Percentiles rank a stretch among this genome's conserved stretches.
These are phyloP conservation scores for Tetracladium maxilliforme DNA, from an alignment of 2,329 filamentous ascomycete genomes.

Conservation along the genomic window DNA sequence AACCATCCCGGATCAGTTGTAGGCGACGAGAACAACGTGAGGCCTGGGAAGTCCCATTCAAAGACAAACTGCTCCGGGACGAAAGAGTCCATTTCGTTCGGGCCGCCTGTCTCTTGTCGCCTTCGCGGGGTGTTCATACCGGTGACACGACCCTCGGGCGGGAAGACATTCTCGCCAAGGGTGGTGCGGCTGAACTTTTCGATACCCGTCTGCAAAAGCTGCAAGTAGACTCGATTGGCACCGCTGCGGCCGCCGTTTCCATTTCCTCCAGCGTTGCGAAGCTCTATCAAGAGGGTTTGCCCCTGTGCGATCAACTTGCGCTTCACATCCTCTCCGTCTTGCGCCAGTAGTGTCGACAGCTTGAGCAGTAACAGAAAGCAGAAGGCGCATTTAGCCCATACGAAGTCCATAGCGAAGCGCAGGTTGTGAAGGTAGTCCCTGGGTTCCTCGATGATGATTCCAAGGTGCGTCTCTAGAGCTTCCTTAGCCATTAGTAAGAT, in stretches of 20 bases:
- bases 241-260: slow-evolving; percentile 19
- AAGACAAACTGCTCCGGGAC: slow-evolving; percentile 38
- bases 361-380: slow-evolving; percentile 39
- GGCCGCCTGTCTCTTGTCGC: slow-evolving; percentile 18
- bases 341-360: slow-evolving; percentile 27
- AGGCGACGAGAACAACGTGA: no score
- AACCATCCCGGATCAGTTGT: no score
- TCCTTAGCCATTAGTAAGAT: slow-evolving; percentile 33
- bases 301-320: slow-evolving; percentile 26
- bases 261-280: slow-evolving; percentile 16
- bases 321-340: slow-evolving; percentile 12
- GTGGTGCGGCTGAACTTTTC: slow-evolving; percentile 32
- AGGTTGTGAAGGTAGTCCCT: slow-evolving; percentile 32
- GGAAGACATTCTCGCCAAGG: slow-evolving; percentile 14
- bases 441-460: slow-evolving; percentile 27
- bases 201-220: slow-evolving; percentile 29
- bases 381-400: slow-evolving; percentile 42
- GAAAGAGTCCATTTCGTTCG: slow-evolving; percentile 29
- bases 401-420: slow-evolving; percentile 39
- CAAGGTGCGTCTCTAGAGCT: slow-evolving; percentile 32
- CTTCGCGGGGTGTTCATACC: no score
- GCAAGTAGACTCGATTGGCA: slow-evolving; percentile 29
- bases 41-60: slow-evolving; percentile 41
- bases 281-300: slow-evolving; percentile 23
- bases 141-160: slow-evolving; percentile 3